A percentile compares a stretch with the other conserved stretches of the same genome.
These are phyloP conservation scores for Fusarium sp. DNA, from an alignment of 2,329 filamentous ascomycete species.

Conservation along the genomic window DNA sequence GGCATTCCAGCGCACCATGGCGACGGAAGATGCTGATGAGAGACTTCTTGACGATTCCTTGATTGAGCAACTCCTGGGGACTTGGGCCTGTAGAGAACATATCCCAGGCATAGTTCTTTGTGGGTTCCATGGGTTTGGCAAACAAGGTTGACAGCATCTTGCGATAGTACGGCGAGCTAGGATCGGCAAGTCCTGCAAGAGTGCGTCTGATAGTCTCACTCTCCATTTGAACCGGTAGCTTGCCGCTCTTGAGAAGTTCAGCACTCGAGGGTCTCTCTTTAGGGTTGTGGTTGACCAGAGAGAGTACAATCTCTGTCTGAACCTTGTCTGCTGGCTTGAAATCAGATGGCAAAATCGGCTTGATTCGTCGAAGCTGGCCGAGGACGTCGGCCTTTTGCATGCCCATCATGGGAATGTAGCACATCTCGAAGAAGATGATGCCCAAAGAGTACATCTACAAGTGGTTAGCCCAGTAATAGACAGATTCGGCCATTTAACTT, in stretches of 20 bases:
- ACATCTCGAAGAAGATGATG: constrained; percentile 99
- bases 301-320: constrained; percentile 79
- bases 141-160: constrained; percentile 91
- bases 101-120: constrained; percentile 83
- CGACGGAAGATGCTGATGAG: constrained; percentile 81
- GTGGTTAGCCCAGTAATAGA: constrained; percentile 16
- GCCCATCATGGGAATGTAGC: constrained; percentile 70
- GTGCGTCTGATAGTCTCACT: constrained; percentile 88
- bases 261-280: constrained; percentile 81
- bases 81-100: constrained; percentile 65
- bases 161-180: constrained; percentile 84
- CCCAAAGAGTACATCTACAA: constrained; percentile 90
- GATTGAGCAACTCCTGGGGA: constrained; percentile 70
- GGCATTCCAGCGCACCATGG: constrained; percentile 86
- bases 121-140: constrained; percentile 74
- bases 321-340: constrained; percentile 75
- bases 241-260: constrained; percentile 84
- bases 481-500: constrained; percentile 47
- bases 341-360: constrained; percentile 73
- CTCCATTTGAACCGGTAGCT: constrained; percentile 89
- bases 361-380: constrained; percentile 70
- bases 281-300: constrained; percentile 81
- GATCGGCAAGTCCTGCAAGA: constrained; percentile 80
- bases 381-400: constrained; percentile 72
- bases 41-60: constrained; percentile 75